Percentiles rank a stretch among this genome's conserved stretches.
These are phyloP conservation scores for Phialophora macrospora DNA, from an alignment of 2,329 filamentous ascomycete genomes.

Conservation along the genomic window DNA sequence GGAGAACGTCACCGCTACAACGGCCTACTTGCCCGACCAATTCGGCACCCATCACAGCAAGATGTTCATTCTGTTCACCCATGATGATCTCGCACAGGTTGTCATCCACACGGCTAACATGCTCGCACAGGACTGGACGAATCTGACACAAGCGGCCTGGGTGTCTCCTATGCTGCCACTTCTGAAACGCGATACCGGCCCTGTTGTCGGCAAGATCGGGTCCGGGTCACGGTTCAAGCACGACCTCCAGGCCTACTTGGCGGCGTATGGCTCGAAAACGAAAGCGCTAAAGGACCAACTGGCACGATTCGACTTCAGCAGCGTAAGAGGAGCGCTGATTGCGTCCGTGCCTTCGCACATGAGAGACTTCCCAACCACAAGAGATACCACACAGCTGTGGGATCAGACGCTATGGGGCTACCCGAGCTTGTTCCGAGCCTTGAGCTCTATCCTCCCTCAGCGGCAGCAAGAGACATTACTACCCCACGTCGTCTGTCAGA, in stretches of 20 bases:
- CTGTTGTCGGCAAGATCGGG: slow-evolving; percentile 52
- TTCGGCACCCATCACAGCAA: slow-evolving; percentile 88
- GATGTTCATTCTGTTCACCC: slow-evolving; percentile 81
- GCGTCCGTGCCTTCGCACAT: slow-evolving; percentile 77
- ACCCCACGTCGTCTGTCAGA: slow-evolving; percentile 48
- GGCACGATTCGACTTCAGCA: slow-evolving; percentile 68
- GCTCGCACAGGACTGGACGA: slow-evolving; percentile 84
- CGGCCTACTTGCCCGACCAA: slow-evolving; percentile 78
- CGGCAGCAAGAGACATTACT: slow-evolving; percentile 42
- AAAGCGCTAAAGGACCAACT: slow-evolving; percentile 67
- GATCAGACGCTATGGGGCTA: slow-evolving; percentile 73
- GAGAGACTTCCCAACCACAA: slow-evolving; percentile 43
- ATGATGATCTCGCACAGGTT: slow-evolving; percentile 76
- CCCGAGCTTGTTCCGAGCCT: slow-evolving; percentile 66
- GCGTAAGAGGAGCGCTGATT: slow-evolving; percentile 72
- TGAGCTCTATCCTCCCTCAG: slow-evolving; percentile 60
- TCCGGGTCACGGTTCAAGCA: slow-evolving; percentile 73
- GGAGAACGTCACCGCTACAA: slow-evolving; percentile 71
- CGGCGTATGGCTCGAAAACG: slow-evolving; percentile 58
- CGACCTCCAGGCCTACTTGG: slow-evolving; percentile 74
- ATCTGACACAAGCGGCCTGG: slow-evolving; percentile 87
- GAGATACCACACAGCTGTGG: slow-evolving; percentile 46
- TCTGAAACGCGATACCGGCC: slow-evolving; percentile 28
- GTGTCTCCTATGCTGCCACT: slow-evolving; percentile 71
- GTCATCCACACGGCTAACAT: slow-evolving; percentile 90